phyloP scores from a whole-genome alignment of 352 stramenopile genomes.

The Globisporangium middletonii region DNA sequence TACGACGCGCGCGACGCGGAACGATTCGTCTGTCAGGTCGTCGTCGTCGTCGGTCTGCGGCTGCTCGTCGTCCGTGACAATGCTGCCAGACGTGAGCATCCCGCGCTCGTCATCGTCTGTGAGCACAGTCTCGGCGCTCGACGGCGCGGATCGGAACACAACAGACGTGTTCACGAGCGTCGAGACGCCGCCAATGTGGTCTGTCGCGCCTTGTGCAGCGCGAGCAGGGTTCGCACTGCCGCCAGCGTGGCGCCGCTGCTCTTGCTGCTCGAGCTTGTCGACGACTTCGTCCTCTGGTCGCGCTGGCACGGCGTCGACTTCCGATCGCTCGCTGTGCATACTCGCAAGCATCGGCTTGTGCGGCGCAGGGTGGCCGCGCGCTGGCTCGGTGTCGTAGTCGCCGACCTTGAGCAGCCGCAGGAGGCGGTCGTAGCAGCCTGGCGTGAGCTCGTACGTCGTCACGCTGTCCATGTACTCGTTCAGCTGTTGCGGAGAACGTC shows the following conservation, averaged over 20 bases:
- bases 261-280: not conserved
- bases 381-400: slow-evolving; percentile 32
- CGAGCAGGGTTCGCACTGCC: not conserved
- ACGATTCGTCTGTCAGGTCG: not conserved
- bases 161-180: slow-evolving; percentile 15
- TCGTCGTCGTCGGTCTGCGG: slow-evolving; percentile 1
- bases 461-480: slow-evolving; percentile 73
- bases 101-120: slow-evolving; percentile 24
- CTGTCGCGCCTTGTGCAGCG: not conserved
- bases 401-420: slow-evolving; percentile 56
- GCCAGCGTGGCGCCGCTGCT: not conserved
- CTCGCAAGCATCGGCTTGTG: slow-evolving; percentile 1
- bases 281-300: not conserved
- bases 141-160: slow-evolving; percentile 15
- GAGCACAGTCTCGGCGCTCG: slow-evolving; percentile 21
- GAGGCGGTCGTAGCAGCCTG: slow-evolving; percentile 34
- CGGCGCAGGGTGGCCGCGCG: slow-evolving; percentile 7
- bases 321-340: not conserved
- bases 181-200: slow-evolving; percentile 8
- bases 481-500: slow-evolving; percentile 20
- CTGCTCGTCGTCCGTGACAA: not conserved
- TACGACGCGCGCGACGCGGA: not conserved
- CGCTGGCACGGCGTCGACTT: not conserved
- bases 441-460: slow-evolving; percentile 30
- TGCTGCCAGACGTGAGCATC: not conserved